Evolutionary conservation across 2,329 filamentous ascomycete species (phyloP), one percentile per base, ranked within the genome.

Genomic region (Cyanodermella asteris): DNA sequence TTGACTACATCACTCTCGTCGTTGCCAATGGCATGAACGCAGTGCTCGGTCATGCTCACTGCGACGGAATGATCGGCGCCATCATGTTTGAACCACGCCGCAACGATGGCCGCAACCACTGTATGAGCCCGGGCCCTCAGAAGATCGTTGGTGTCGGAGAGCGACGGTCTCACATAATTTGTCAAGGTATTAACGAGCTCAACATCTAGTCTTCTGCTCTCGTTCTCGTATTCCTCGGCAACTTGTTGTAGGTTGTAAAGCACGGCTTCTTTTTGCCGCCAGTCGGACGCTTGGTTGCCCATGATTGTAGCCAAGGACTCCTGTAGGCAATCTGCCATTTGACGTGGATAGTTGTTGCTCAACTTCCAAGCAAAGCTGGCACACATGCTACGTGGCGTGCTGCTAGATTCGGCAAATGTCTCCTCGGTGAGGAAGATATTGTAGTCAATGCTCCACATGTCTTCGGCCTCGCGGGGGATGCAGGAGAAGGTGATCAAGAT

Each of bases 361-460:
- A 91, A 59, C 51, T 91, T 93, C 49, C 91, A 81, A 15, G 91
- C 62, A 24, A 97, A 56, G 44, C 94, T 87, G 24, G 81, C 82
- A 34, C 80, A 87, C 20, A 84, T 87, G 11, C 80, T 91, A 36
- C 87, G 70, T 9, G 87, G 77, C 0, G 87, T 93, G 51, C 94
- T 97, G 47, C 94, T 94, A 16, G 82, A 77, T 8, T 81, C 91
- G 11, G 93, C 75, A 3, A 81, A 84, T 2, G 80, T 84, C 51
- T 94, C 84, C 48, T 97, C 87, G 1, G 81, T 84, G 23, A 97
- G 60, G 49, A 90, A 97, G 3, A 97, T 64, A 30, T 91, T 94
- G 36, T 90, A 75, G 46, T 97, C 87, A 33, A 93, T 80, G 38
- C 93, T 80, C 87, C 87, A 97, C 7, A 97, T 53, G 6, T 77